A percentile compares a stretch with the other conserved stretches of the same genome.
Conservation (phyloP, 176 grass and related monocot species). For the Carex pumila region DNA sequence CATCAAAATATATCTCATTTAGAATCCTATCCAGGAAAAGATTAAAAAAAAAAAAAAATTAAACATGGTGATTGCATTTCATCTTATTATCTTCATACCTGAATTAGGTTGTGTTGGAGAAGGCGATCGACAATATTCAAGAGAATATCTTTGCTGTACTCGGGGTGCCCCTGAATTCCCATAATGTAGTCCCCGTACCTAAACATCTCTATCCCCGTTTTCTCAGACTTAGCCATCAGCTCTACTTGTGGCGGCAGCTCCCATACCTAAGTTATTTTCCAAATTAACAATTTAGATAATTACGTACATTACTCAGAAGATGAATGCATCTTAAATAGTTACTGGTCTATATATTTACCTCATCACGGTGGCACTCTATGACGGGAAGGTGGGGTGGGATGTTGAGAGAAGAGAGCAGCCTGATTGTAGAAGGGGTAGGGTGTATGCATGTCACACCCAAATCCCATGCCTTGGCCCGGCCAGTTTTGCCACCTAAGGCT, state of each 20-base stretch:
- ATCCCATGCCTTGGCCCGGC: slow-evolving; percentile 79
- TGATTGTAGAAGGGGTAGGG: slow-evolving; percentile 50
- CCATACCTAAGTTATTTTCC: slow-evolving; percentile 37
- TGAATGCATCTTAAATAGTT: not conserved
- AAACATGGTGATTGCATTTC: not conserved
- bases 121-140: slow-evolving; percentile 71
- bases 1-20: not conserved
- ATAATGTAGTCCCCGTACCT: slow-evolving; percentile 48
- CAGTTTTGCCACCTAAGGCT: slow-evolving; percentile 58
- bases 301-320: not conserved
- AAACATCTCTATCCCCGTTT: slow-evolving; percentile 84
- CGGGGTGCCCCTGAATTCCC: slow-evolving; percentile 89
- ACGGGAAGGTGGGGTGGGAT: slow-evolving; percentile 77
- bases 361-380: slow-evolving; percentile 88
- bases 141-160: slow-evolving; percentile 89
- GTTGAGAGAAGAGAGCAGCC: slow-evolving; percentile 53
- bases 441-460: slow-evolving; percentile 84
- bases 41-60: not conserved
- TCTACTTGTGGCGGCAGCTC: slow-evolving; percentile 52
- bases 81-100: slow-evolving; percentile 14
- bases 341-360: slow-evolving; percentile 12
- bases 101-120: slow-evolving; percentile 49
- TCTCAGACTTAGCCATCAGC: slow-evolving; percentile 59
- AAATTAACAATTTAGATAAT: not conserved
- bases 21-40: not conserved